These are phyloP conservation scores for Fusarium globosum DNA, from an alignment of 2,329 filamentous ascomycete species.

Conservation along the genomic window DNA sequence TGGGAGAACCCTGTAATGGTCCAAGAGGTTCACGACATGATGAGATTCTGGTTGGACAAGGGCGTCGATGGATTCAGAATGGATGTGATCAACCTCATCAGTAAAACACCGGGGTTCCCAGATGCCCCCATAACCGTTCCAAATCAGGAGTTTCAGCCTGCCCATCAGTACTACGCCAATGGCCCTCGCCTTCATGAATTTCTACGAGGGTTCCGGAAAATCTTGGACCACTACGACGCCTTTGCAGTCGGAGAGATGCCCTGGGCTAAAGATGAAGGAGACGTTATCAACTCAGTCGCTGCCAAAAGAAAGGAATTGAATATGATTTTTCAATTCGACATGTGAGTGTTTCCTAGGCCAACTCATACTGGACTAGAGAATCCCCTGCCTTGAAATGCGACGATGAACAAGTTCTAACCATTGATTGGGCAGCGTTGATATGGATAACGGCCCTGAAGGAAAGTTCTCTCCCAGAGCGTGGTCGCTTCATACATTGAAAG, in stretches of 20 bases:
- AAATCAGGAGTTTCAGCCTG: constrained; percentile 26
- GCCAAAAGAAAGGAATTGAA: neutral
- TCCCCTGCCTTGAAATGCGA: neutral
- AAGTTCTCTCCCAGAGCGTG: neutral
- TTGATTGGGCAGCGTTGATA: neutral
- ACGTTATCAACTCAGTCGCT: neutral
- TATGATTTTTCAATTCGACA: neutral
- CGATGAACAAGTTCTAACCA: neutral
- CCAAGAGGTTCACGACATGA: constrained; percentile 48
- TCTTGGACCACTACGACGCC: neutral
- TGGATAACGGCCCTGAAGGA: neutral
- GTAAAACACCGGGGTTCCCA: constrained; percentile 68
- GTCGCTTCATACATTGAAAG: neutral
- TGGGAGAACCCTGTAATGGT: constrained; percentile 71
- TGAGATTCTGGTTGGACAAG: constrained; percentile 81
- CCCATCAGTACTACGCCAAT: neutral
- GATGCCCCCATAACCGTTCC: constrained; percentile 66
- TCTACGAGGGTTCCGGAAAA: neutral
- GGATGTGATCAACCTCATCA: constrained; percentile 79
- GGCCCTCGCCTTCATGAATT: neutral
- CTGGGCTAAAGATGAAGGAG: neutral
- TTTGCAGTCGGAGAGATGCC: neutral
- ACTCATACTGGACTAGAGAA: neutral
- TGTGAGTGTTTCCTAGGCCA: neutral
- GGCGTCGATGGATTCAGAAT: constrained; percentile 80